These are phyloP conservation scores for Lunasporangiospora selenospora DNA, from an alignment of 192 early-diverging fungal genomes.

Conservation along the genomic window DNA sequence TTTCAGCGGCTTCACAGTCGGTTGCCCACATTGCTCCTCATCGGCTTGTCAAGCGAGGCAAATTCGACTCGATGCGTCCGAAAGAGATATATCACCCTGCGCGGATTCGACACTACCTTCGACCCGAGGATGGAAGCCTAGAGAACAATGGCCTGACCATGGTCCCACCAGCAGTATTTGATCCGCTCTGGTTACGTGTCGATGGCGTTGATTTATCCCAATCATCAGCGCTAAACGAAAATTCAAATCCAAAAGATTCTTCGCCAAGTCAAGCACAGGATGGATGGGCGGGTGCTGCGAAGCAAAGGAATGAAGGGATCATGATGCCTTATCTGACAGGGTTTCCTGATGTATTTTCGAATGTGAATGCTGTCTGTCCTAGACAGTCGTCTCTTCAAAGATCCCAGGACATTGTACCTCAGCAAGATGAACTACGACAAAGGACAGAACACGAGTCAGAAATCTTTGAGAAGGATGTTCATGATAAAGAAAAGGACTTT, in stretches of 20 bases:
- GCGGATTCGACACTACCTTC: conserved; percentile 26
- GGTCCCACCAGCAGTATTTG: conserved; percentile 41
- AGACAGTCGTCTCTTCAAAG: neutral
- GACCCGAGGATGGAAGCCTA: conserved; percentile 11
- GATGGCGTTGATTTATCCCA: conserved; percentile 14
- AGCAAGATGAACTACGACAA: too few species aligned
- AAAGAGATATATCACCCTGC: conserved; percentile 47
- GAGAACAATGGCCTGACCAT: conserved; percentile 34
- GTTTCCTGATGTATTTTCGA: conserved; percentile 24
- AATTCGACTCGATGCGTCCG: conserved; percentile 39
- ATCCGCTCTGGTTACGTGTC: conserved; percentile 44
- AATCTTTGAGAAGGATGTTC: too few species aligned
- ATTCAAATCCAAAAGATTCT: too few species aligned
- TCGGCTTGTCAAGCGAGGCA: conserved; percentile 11
- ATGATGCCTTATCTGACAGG: too few species aligned
- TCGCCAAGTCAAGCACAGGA: too few species aligned
- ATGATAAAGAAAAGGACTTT: conserved; percentile 14
- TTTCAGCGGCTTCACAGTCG: too few species aligned
- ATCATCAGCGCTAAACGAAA: too few species aligned
- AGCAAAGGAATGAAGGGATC: too few species aligned
- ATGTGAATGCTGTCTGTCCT: conserved; percentile 20
- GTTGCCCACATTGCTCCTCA: neutral
- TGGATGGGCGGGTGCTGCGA: too few species aligned
- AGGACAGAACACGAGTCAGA: too few species aligned
- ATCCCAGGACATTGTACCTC: too few species aligned